phyloP scores from a whole-genome alignment of 305 asterid genomes.

The Solanum aculeatissimum region DNA sequence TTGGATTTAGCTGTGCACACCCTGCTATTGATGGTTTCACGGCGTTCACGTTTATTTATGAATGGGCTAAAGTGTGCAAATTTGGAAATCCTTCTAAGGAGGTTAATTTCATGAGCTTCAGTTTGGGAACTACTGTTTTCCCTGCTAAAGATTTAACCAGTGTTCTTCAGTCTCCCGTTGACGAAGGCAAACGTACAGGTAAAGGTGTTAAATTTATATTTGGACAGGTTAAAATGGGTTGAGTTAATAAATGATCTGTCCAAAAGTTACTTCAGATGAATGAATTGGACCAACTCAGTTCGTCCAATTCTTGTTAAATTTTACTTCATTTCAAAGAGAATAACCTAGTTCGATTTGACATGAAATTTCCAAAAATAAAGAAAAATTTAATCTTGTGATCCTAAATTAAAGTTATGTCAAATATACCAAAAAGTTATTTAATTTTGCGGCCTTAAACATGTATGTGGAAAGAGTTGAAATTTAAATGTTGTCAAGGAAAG shows the following conservation, averaged over 20 bases:
- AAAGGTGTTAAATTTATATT: neutral
- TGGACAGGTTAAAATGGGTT: neutral
- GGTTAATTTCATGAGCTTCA: neutral
- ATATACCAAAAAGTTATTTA: too few relatives aligned
- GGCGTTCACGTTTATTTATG: too few relatives aligned
- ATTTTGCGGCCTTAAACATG: too few relatives aligned
- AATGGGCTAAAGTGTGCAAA: neutral
- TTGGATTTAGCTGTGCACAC: neutral
- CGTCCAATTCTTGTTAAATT: neutral
- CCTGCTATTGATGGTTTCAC: neutral
- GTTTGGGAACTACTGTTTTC: neutral
- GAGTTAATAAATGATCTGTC: neutral
- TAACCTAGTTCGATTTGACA: too few relatives aligned
- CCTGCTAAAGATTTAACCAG: neutral
- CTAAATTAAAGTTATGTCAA: too few relatives aligned
- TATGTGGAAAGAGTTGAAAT: too few relatives aligned
- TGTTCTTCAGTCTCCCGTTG: neutral
- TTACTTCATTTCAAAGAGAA: too few relatives aligned
- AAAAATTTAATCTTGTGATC: accelerated
- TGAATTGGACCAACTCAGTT: neutral
- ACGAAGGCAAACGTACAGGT: neutral
- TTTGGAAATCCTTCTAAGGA: neutral
- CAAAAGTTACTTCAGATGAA: neutral
- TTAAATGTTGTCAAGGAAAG: too few relatives aligned
- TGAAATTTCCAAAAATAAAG: too few relatives aligned